These are phyloP conservation scores for Aureobasidium vineae DNA, from an alignment of 2,329 filamentous ascomycete genomes.

Conservation along the genomic window DNA sequence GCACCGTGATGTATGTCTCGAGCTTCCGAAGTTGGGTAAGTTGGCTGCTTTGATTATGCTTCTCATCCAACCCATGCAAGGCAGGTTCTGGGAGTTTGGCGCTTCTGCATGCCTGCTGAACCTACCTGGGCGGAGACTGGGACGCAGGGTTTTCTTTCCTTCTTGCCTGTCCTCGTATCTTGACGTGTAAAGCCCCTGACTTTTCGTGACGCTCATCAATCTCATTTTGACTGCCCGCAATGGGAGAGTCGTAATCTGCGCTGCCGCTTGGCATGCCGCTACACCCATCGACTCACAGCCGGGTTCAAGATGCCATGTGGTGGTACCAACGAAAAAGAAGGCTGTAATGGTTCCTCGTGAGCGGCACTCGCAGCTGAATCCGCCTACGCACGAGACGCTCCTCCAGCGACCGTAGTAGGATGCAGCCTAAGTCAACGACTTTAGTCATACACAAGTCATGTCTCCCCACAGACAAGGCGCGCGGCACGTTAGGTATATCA, in stretches of 20 bases:
- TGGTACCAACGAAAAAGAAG: slow-evolving; percentile 23
- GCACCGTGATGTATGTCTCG: slow-evolving; percentile 24
- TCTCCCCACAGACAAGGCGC: slow-evolving; percentile 22
- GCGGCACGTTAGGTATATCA: slow-evolving; percentile 25
- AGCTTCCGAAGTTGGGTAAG: slow-evolving; percentile 2
- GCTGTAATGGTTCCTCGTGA: slow-evolving; percentile 15
- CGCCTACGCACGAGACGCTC: background rate
- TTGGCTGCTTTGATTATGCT: slow-evolving; percentile 14
- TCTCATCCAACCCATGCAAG: slow-evolving; percentile 16
- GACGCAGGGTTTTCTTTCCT: slow-evolving; percentile 10
- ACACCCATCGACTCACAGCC: slow-evolving; percentile 3
- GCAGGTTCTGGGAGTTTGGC: slow-evolving; percentile 16
- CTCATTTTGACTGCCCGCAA: slow-evolving; percentile 8
- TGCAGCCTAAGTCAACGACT: slow-evolving; percentile 10
- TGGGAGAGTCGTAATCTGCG: slow-evolving; percentile 15
- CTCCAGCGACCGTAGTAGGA: background rate
- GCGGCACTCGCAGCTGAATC: background rate
- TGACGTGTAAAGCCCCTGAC: slow-evolving; percentile 11
- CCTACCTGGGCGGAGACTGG: slow-evolving; percentile 12
- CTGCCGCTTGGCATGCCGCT: slow-evolving; percentile 10
- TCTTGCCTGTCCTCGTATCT: slow-evolving; percentile 7
- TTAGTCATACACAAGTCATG: slow-evolving; percentile 25
- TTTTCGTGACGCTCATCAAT: slow-evolving; percentile 15
- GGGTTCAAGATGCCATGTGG: slow-evolving; percentile 20
- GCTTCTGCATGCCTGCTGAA: slow-evolving; percentile 14